Evolutionary conservation across 225 moss, liverwort and hornwort species (phyloP).

Genomic region (Pseudoscleropodium purum): DNA sequence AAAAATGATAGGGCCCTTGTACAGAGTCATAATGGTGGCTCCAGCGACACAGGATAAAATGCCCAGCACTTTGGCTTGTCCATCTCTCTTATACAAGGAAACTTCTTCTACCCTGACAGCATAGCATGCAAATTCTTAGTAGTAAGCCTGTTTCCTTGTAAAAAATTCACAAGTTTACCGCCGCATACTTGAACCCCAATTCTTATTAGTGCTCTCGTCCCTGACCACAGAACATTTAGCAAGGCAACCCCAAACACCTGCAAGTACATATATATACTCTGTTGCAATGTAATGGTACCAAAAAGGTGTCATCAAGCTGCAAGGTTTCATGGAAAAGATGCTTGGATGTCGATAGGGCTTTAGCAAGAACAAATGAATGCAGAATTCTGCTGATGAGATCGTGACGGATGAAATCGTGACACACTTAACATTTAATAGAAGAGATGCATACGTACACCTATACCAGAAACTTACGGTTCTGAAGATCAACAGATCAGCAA

Average conservation of each 20-base stretch:
- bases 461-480: background rate
- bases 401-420: no score
- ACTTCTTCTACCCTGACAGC: conserved; percentile 35
- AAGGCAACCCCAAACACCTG: background rate
- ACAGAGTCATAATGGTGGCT: conserved; percentile 41
- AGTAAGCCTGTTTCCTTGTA: background rate
- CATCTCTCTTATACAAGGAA: conserved; percentile 17
- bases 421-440: background rate
- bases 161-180: background rate
- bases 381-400: background rate
- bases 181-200: background rate
- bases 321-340: background rate
- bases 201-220: background rate
- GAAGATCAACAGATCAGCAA: background rate
- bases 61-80: conserved; percentile 53
- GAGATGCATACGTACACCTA: background rate
- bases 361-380: background rate
- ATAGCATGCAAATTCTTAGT: background rate
- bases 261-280: background rate
- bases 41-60: conserved; percentile 30
- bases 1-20: conserved; percentile 34
- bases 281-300: background rate
- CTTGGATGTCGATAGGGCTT: background rate
- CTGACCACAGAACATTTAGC: background rate
- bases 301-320: no score